Conservation (phyloP, 1,139 yeast species). For the Yamadazyma atmosphaerica region DNA sequence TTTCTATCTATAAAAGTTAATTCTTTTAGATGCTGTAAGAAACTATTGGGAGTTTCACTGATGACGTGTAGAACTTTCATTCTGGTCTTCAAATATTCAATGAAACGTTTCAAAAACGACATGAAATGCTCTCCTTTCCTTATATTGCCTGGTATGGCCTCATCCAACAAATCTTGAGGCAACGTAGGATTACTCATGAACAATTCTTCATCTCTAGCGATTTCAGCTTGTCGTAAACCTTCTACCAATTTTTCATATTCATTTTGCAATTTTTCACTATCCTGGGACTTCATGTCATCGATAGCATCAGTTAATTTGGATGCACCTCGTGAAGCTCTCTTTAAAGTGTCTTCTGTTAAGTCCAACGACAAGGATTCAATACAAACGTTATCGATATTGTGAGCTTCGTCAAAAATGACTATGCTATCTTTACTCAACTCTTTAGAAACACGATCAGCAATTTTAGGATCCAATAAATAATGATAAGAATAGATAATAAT, state of each 20-base stretch:
- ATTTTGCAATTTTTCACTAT: constrained; percentile 78
- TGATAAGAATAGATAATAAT: constrained; percentile 95
- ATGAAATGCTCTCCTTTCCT: constrained; percentile 96
- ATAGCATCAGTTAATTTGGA: constrained; percentile 70
- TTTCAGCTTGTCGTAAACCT: constrained; percentile 80
- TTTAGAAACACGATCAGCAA: constrained; percentile 90
- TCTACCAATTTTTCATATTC: constrained; percentile 91
- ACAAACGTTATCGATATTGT: constrained; percentile 96
- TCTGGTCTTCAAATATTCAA: constrained; percentile 92
- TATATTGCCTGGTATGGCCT: constrained; percentile 94
- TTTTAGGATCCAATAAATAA: constrained; percentile 92
- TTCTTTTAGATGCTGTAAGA: constrained; percentile 88
- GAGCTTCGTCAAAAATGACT: constrained; percentile 97
- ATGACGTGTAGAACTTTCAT: constrained; percentile 97
- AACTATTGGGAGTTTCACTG: constrained; percentile 93
- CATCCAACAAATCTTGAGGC: constrained; percentile 81
- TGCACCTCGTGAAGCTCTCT: constrained; percentile 66
- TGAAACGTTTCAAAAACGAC: constrained; percentile 85
- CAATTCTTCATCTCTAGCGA: constrained; percentile 71
- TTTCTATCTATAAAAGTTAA: constrained; percentile 88
- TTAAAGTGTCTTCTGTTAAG: constrained; percentile 47
- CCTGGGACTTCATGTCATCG: constrained; percentile 79
- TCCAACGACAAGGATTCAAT: constrained; percentile 93
- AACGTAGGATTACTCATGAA: constrained; percentile 88
- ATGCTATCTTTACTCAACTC: constrained; percentile 92